phyloP scores from a whole-genome alignment of 2,329 filamentous ascomycete species.

The Ambrosiella beaveri region DNA sequence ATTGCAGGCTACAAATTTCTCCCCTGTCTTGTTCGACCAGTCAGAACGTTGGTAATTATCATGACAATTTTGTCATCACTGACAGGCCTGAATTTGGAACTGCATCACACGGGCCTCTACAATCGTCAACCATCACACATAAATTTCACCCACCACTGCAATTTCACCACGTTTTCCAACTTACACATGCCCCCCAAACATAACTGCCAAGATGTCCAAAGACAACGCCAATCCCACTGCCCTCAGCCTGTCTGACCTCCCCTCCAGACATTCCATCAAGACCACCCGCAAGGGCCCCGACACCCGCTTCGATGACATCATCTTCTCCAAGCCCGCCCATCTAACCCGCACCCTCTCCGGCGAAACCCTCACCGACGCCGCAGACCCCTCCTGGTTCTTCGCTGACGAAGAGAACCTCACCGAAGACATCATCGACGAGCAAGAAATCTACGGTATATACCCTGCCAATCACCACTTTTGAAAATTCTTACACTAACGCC shows the following conservation, averaged over 20 bases:
- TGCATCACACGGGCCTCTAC: background rate
- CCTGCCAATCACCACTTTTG: background rate
- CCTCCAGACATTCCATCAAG: slow-evolving; percentile 45
- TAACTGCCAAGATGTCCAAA: slow-evolving; percentile 3
- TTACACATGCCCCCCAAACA: background rate
- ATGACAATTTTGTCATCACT: background rate
- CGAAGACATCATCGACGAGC: slow-evolving; percentile 75
- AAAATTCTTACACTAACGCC: background rate
- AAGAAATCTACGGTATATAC: slow-evolving; percentile 75
- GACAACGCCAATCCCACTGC: slow-evolving; percentile 90
- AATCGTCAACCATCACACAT: background rate
- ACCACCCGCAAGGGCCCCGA: slow-evolving; percentile 29
- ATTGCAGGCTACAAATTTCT: background rate
- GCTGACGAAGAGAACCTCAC: slow-evolving; percentile 26
- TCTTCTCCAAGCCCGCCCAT: slow-evolving; percentile 30
- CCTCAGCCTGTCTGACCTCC: slow-evolving; percentile 71
- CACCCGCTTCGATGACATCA: slow-evolving; percentile 29
- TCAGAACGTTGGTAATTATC: background rate
- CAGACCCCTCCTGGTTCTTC: slow-evolving; percentile 22
- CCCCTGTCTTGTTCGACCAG: background rate
- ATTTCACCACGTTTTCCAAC: background rate
- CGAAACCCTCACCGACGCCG: background rate
- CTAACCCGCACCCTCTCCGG: slow-evolving; percentile 21
- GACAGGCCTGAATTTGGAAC: background rate
- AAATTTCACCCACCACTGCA: background rate